phyloP scores from a whole-genome alignment of 371 early-diverging fungal species.

The Thermomucor indicae-seudaticae region DNA sequence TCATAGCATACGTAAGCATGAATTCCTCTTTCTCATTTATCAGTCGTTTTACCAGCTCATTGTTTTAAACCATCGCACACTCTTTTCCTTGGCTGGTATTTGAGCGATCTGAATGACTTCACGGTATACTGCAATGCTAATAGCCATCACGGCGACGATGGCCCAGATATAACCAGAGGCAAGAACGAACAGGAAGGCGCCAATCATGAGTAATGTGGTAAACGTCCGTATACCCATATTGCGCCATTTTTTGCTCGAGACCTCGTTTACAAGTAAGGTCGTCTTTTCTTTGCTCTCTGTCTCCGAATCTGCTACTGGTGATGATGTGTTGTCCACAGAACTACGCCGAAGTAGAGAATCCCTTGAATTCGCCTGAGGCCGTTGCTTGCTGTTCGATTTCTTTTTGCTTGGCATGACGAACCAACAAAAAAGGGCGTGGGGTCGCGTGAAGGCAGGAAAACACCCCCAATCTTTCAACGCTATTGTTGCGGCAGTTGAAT shows the following conservation, averaged over 20 bases:
- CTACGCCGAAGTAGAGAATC: too few species aligned
- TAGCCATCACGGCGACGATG: conserved; percentile 77
- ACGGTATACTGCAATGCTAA: conserved; percentile 78
- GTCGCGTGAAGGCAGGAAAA: too few species aligned
- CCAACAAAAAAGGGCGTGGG: too few species aligned
- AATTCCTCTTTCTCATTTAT: neutral
- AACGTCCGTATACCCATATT: conserved; percentile 80
- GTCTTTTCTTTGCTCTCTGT: neutral
- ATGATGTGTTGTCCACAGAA: too few species aligned
- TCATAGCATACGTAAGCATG: neutral
- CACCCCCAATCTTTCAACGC: too few species aligned
- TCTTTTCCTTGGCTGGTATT: conserved; percentile 78
- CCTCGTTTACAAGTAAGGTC: conserved; percentile 43
- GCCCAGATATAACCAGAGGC: conserved; percentile 77
- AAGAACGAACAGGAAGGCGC: conserved; percentile 73
- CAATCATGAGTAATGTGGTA: conserved; percentile 89
- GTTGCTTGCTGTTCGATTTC: too few species aligned
- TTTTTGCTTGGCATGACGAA: too few species aligned
- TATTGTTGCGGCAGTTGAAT: too few species aligned
- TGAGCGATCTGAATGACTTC: conserved; percentile 91
- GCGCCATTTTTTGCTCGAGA: conserved; percentile 62
- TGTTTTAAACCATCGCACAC: conserved; percentile 88
- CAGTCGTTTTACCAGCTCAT: conserved; percentile 78
- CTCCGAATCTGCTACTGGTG: too few species aligned
- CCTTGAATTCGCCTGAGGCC: too few species aligned